These are phyloP conservation scores for Aspergillus sp. DNA, from an alignment of 2,329 filamentous ascomycete genomes.

Conservation along the genomic window DNA sequence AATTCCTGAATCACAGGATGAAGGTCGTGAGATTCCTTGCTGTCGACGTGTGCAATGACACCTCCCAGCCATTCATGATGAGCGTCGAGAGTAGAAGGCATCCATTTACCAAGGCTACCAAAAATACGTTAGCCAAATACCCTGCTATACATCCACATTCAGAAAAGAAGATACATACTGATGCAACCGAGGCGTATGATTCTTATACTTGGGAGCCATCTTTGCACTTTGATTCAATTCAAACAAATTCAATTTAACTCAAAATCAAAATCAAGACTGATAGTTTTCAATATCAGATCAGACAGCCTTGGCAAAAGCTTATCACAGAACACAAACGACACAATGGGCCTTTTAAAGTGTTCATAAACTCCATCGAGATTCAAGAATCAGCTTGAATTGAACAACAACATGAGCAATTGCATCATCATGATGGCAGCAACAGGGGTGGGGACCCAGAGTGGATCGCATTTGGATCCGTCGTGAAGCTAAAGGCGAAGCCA, in stretches of 20 bases:
- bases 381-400: background rate
- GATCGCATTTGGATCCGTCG: background rate
- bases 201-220: background rate
- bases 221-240: background rate
- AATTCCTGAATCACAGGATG: conserved; percentile 66
- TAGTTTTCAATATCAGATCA: too few species aligned
- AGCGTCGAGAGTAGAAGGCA: conserved; percentile 63
- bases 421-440: background rate
- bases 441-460: background rate
- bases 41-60: conserved; percentile 58
- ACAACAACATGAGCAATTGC: background rate
- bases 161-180: background rate
- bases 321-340: background rate
- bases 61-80: conserved; percentile 65
- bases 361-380: background rate
- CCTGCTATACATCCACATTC: too few species aligned
- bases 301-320: background rate
- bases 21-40: conserved; percentile 50
- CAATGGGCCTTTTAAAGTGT: background rate
- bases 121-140: too few species aligned
- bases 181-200: background rate
- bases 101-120: conserved; percentile 59
- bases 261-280: too few species aligned
- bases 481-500: background rate
- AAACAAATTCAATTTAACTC: too few species aligned